These are phyloP conservation scores for Petunia secreta DNA, from an alignment of 257 asterid species.

Conservation along the genomic window DNA sequence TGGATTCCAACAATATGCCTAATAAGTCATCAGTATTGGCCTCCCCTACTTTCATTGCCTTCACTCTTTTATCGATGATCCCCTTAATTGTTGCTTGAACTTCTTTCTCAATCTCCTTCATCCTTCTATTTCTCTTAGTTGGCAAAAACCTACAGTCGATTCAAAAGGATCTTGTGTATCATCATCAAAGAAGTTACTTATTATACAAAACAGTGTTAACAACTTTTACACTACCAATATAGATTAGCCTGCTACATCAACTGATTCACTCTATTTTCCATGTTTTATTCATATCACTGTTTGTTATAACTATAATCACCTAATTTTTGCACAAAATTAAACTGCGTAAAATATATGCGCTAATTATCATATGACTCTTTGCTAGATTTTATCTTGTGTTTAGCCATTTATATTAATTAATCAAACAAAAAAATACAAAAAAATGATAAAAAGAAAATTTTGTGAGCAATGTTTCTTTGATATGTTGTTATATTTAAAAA, in stretches of 20 bases:
- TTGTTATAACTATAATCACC: too few species aligned
- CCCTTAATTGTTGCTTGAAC: constrained; percentile 22
- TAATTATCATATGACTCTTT: too few species aligned
- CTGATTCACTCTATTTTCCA: too few species aligned
- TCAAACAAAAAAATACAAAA: too few species aligned
- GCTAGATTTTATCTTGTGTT: too few species aligned
- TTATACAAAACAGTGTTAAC: neutral
- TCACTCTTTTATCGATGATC: constrained; percentile 24
- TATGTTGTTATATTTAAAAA: too few species aligned
- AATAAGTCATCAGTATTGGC: constrained; percentile 25
- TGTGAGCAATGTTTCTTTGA: too few species aligned
- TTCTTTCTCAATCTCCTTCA: constrained; percentile 30
- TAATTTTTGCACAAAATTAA: too few species aligned
- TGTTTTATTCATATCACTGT: too few species aligned
- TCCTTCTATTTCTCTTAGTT: constrained; percentile 29
- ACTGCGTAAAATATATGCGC: too few species aligned
- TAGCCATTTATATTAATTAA: too few species aligned
- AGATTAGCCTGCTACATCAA: neutral
- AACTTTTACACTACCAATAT: neutral
- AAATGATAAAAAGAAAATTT: too few species aligned
- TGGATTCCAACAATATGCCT: constrained; percentile 33
- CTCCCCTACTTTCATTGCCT: constrained; percentile 26
- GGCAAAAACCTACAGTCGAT: constrained; percentile 30
- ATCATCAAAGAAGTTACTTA: neutral
- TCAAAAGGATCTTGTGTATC: neutral